Conservation (phyloP, 2,329 filamentous ascomycete genomes). For the Dichotomopilus funicola region DNA sequence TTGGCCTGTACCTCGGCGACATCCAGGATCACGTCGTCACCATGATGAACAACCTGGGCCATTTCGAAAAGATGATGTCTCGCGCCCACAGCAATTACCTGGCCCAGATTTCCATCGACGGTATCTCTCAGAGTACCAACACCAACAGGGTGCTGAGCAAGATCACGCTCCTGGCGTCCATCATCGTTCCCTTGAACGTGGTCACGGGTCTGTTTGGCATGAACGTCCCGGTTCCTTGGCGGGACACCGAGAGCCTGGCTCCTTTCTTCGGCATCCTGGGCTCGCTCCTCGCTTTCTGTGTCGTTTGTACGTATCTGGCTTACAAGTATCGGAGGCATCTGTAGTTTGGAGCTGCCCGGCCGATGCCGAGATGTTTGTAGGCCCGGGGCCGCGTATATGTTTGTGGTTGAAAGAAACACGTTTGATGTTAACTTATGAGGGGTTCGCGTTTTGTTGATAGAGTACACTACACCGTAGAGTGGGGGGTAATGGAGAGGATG, state of each 20-base stretch:
- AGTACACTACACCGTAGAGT: no score
- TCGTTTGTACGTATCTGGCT: slow-evolving; percentile 41
- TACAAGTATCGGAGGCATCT: slow-evolving; percentile 23
- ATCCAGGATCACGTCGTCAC: slow-evolving; percentile 99
- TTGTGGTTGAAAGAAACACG: no score
- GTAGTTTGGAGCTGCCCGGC: background rate
- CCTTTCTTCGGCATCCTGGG: slow-evolving; percentile 32
- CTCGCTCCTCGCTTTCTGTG: slow-evolving; percentile 48
- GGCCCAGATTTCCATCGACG: slow-evolving; percentile 87
- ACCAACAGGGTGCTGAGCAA: slow-evolving; percentile 89
- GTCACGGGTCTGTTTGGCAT: slow-evolving; percentile 83
- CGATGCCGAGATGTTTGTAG: background rate
- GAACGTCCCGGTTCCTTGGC: slow-evolving; percentile 72
- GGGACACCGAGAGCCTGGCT: slow-evolving; percentile 15
- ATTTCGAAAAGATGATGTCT: slow-evolving; percentile 96
- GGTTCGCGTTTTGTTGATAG: no score
- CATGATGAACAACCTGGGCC: slow-evolving; percentile 93
- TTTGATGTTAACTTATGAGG: no score
- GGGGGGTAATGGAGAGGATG: no score
- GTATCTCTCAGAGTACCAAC: slow-evolving; percentile 77
- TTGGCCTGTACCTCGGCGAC: slow-evolving; percentile 91
- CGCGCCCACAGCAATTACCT: slow-evolving; percentile 94
- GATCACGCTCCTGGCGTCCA: slow-evolving; percentile 88
- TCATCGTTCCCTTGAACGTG: slow-evolving; percentile 93
- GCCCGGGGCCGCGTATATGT: no score